These are phyloP conservation scores for Iberis pinnata DNA, from an alignment of 345 rosid genomes.

Conservation along the genomic window DNA sequence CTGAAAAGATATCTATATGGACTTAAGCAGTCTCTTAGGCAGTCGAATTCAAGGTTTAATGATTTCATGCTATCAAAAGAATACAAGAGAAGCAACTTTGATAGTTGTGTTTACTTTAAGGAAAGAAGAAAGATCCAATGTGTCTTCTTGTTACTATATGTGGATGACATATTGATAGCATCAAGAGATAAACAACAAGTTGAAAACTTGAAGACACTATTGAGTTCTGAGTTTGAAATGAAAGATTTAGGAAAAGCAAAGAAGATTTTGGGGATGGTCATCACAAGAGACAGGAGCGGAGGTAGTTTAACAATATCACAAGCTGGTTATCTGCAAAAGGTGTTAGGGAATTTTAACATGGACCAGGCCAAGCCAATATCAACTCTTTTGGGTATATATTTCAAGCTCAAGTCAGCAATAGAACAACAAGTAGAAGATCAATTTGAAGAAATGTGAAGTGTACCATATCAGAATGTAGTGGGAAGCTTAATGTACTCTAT, in stretches of 20 bases:
- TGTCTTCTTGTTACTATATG: background rate
- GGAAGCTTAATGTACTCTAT: background rate
- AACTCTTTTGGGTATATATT: background rate
- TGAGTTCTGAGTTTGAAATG: background rate
- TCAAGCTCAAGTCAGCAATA: background rate
- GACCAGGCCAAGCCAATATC: background rate
- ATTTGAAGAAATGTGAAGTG: background rate
- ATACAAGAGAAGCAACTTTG: background rate
- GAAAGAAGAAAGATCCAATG: background rate
- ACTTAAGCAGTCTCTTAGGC: too few species aligned
- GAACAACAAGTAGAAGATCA: background rate
- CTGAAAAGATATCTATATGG: too few species aligned
- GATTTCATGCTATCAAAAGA: background rate
- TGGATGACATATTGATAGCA: background rate
- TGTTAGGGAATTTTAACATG: background rate
- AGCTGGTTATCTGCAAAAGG: background rate
- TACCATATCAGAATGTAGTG: background rate
- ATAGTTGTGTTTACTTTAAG: background rate
- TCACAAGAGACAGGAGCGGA: background rate
- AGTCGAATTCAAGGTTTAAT: too few species aligned
- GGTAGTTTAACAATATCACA: background rate
- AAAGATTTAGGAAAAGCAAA: background rate
- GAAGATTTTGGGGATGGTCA: background rate
- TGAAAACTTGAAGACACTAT: background rate
- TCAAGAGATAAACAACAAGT: background rate